Evolutionary conservation across 1,284 basidiomycete species (phyloP).

Genomic region (Trichosporon coremiiforme): DNA sequence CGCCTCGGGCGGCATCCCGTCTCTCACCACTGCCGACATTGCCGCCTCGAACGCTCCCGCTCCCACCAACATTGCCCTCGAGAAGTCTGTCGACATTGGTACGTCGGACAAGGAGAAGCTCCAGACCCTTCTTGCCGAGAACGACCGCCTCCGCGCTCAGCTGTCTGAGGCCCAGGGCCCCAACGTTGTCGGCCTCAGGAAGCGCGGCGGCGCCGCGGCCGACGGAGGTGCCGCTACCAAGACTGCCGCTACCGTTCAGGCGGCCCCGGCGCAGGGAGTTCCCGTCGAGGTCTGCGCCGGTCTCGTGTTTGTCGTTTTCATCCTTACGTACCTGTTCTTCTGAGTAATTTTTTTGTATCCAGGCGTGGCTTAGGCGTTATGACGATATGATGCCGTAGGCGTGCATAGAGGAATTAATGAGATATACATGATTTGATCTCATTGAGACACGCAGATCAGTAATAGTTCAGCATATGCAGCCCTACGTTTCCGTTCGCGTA

Average conservation of each 20-base stretch:
- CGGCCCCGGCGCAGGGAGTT: slow-evolving; percentile 52
- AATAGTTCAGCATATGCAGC: slow-evolving; percentile 8
- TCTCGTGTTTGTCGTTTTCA: slow-evolving; percentile 61
- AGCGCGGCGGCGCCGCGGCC: slow-evolving; percentile 43
- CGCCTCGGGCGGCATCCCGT: slow-evolving; percentile 30
- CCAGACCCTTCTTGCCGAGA: slow-evolving; percentile 49
- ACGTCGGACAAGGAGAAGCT: slow-evolving; percentile 54
- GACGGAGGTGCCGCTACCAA: slow-evolving; percentile 38
- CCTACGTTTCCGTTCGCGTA: not conserved
- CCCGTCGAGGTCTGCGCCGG: slow-evolving; percentile 61
- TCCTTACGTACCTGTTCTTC: slow-evolving; percentile 62
- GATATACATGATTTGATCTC: slow-evolving; percentile 19
- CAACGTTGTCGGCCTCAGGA: slow-evolving; percentile 49
- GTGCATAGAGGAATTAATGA: slow-evolving; percentile 18
- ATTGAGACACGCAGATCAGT: not conserved
- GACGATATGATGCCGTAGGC: not conserved
- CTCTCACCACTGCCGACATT: slow-evolving; percentile 43
- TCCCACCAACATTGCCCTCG: slow-evolving; percentile 46
- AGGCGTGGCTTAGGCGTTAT: slow-evolving; percentile 13
- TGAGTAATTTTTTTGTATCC: slow-evolving; percentile 33
- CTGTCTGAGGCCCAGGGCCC: slow-evolving; percentile 45
- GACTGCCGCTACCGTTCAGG: slow-evolving; percentile 20
- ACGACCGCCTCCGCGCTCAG: slow-evolving; percentile 50
- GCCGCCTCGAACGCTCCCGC: slow-evolving; percentile 33
- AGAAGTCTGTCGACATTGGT: slow-evolving; percentile 44